A percentile compares a stretch with the other conserved stretches of the same genome.
Conservation (phyloP, 2,329 filamentous ascomycete genomes). For the Massarina eburnea region DNA sequence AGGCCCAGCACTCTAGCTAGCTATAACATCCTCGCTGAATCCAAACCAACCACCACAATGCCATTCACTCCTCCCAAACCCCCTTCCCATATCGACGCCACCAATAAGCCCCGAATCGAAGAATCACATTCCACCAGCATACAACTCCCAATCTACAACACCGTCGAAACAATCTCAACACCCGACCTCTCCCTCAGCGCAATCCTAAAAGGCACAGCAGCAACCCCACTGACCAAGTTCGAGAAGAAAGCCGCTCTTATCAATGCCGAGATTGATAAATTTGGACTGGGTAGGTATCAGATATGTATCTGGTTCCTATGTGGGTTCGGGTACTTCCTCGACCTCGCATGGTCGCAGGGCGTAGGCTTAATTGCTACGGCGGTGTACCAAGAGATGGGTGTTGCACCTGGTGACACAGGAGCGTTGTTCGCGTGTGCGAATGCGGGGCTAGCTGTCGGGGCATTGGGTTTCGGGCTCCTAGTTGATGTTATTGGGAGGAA, state of each 20-base stretch:
- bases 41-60: too few relatives aligned
- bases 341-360: slow-evolving; percentile 34
- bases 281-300: slow-evolving; percentile 31
- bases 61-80: not conserved
- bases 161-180: slow-evolving; percentile 24
- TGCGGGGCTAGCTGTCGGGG: slow-evolving; percentile 30
- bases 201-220: slow-evolving; percentile 29
- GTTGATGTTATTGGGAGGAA: slow-evolving; percentile 34
- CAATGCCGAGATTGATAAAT: slow-evolving; percentile 34
- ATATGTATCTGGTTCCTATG: slow-evolving; percentile 37
- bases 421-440: slow-evolving; percentile 30
- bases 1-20: too few relatives aligned
- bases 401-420: slow-evolving; percentile 23
- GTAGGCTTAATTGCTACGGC: slow-evolving; percentile 28
- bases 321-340: slow-evolving; percentile 34
- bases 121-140: slow-evolving; percentile 13
- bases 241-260: slow-evolving; percentile 36
- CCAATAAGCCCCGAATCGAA: slow-evolving; percentile 5
- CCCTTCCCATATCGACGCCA: not conserved
- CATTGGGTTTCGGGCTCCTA: slow-evolving; percentile 26
- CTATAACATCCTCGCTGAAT: too few relatives aligned
- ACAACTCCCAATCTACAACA: slow-evolving; percentile 29
- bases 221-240: slow-evolving; percentile 27
- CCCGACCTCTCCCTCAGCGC: slow-evolving; percentile 26
- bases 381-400: slow-evolving; percentile 33